These are phyloP conservation scores for Lipomyces orientalis DNA, from an alignment of 805 yeast genomes.

Conservation along the genomic window DNA sequence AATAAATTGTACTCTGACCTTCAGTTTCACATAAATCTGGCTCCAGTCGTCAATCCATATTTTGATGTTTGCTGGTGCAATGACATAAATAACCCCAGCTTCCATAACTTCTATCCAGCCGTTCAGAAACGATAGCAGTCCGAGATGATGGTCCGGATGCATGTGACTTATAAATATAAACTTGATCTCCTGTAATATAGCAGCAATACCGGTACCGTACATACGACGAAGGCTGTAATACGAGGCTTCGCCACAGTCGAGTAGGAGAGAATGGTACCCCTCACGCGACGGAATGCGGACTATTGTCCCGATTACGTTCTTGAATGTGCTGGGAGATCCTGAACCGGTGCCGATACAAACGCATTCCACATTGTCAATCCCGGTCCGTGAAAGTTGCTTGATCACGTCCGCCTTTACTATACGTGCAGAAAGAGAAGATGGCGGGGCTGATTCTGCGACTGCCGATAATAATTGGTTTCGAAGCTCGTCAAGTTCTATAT, in stretches of 20 bases:
- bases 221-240: constrained; percentile 71
- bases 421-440: not conserved
- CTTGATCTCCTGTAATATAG: constrained; percentile 63
- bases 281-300: constrained; percentile 65
- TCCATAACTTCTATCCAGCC: constrained; percentile 58
- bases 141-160: constrained; percentile 97
- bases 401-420: not conserved
- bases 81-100: constrained; percentile 54
- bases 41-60: constrained; percentile 74
- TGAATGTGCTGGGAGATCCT: constrained; percentile 79
- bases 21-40: constrained; percentile 46
- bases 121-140: constrained; percentile 69
- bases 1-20: constrained; percentile 14
- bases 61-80: constrained; percentile 77
- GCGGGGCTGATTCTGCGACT: not conserved
- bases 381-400: not conserved
- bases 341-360: constrained; percentile 92
- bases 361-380: constrained; percentile 57
- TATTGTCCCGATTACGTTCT: constrained; percentile 87
- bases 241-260: constrained; percentile 98
- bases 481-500: not conserved
- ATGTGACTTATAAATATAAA: constrained; percentile 81
- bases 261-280: constrained; percentile 51
- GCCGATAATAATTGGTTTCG: not conserved
- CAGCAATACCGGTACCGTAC: constrained; percentile 55